These are phyloP conservation scores for Verticillium alfalfae DNA, from an alignment of 2,329 filamentous ascomycete species.

Conservation along the genomic window DNA sequence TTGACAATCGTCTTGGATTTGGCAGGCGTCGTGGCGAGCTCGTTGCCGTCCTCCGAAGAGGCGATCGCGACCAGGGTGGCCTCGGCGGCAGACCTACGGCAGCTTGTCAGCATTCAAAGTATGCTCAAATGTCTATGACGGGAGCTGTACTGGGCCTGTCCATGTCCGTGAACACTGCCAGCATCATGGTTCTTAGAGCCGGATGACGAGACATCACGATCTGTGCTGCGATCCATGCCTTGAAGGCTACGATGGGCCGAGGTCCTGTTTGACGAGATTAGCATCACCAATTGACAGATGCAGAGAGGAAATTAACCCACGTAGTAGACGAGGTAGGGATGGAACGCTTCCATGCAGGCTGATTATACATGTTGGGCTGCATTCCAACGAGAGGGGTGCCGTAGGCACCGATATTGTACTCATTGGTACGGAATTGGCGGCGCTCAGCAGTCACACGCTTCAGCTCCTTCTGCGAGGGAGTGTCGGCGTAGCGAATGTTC, in stretches of 20 bases:
- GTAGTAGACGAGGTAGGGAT: slow-evolving; percentile 6
- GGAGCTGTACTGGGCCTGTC: not conserved
- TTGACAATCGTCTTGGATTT: slow-evolving; percentile 39
- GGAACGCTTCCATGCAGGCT: slow-evolving; percentile 28
- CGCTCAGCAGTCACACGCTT: slow-evolving; percentile 95
- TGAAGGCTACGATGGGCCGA: not conserved
- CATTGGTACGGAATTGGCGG: slow-evolving; percentile 90
- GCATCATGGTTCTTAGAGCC: not conserved
- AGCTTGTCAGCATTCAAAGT: not conserved
- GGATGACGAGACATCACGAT: not conserved
- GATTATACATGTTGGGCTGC: slow-evolving; percentile 40
- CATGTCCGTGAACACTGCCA: not conserved
- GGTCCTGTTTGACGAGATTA: not conserved
- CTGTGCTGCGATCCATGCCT: not conserved
- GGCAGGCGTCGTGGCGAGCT: slow-evolving; percentile 49
- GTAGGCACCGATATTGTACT: slow-evolving; percentile 77
- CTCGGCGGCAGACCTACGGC: slow-evolving; percentile 9
- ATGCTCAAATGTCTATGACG: not conserved
- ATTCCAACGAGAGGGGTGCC: slow-evolving; percentile 57
- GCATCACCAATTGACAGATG: not conserved
- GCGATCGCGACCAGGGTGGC: slow-evolving; percentile 17
- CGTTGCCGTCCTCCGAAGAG: slow-evolving; percentile 44
- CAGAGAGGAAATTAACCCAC: slow-evolving; percentile 1
- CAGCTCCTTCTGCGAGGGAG: slow-evolving; percentile 90
- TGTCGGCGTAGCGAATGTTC: slow-evolving; percentile 96